phyloP scores from a whole-genome alignment of 108 stramenopile species.

The Cyclotella sp. region DNA sequence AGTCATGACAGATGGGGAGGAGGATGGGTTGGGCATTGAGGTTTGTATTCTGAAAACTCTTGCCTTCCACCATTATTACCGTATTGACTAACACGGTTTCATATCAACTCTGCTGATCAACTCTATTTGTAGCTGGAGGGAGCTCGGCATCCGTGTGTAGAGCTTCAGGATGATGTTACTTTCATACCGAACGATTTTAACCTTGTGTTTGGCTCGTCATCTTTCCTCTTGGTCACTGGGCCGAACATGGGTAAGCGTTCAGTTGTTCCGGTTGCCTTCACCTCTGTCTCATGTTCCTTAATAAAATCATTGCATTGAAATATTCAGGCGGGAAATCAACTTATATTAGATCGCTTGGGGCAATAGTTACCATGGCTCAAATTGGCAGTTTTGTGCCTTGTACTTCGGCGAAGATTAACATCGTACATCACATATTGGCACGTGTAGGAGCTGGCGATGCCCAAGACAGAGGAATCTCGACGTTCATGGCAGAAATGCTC shows the following conservation, averaged over 20 bases:
- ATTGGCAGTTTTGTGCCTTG: constrained; percentile 93
- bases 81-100: not conserved
- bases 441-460: constrained; percentile 97
- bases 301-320: not conserved
- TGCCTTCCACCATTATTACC: not conserved
- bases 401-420: constrained; percentile 83
- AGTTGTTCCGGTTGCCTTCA: not conserved
- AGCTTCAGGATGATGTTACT: constrained; percentile 87
- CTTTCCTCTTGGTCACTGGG: constrained; percentile 93
- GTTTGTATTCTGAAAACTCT: constrained; percentile 32
- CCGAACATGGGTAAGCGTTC: constrained; percentile 94
- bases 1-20: constrained; percentile 84
- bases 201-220: constrained; percentile 67
- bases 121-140: constrained; percentile 52
- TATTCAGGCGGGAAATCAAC: constrained; percentile 89
- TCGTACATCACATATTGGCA: constrained; percentile 91
- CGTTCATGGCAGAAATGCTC: constrained; percentile 99
- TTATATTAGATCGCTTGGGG: constrained; percentile 95
- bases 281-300: not conserved
- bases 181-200: constrained; percentile 97
- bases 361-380: constrained; percentile 96
- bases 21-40: constrained; percentile 81
- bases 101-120: too few species aligned
- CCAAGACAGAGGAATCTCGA: constrained; percentile 95
- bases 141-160: constrained; percentile 97